Evolutionary conservation across 805 yeast genomes (phyloP), one percentile per base, ranked within the genome.

Genomic region (Lipomyces spencermartinsiae): DNA sequence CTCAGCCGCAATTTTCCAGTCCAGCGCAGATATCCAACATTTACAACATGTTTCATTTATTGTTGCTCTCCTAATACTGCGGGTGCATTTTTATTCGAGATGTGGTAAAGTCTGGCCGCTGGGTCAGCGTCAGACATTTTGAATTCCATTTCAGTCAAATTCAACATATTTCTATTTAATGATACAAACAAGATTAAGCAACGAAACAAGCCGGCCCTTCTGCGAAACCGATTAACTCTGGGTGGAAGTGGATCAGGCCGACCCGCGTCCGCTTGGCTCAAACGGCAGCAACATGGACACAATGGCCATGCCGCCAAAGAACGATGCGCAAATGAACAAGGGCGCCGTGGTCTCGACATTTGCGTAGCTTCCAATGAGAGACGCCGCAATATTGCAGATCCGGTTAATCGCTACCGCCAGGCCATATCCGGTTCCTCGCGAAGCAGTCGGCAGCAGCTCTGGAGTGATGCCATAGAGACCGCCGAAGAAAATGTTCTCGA

Each of bases 401-500:
- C 86, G 74, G 68, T 83, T 83, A 55, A 80, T 77, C 6, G 84
- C 81, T 3, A 84, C 80, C 3, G 85, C 83, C n/a, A 84, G 74
- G 0, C 86, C 86, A n/a, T 82, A 80, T 0, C 83, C 86, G 1
- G 86, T 83, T 12, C 84, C 85, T 58, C 78, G 61, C 22, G 69
- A 67, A 33, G 64, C 55, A 0, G 78, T 64, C 2, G 83, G 83
- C 68, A 83, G 80, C 34, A 83, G 78, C 72, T 83, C 86, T 0
- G 86, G 86, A 0, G 86, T 83, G 73, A 82, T 82, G 22, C 85
- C 86, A 69, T 82, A 83, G 37, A 83, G 76, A 5, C 83, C 84
- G 0, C 84, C 85, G 70, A 80, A 82, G 62, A 72, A 73, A 34
- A 75, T 73, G 65, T 71, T 74, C 51, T 64, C 67, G 31, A 70